Percentiles rank a stretch among this genome's conserved stretches.
Evolutionary conservation across 2,329 filamentous ascomycete species (phyloP).

Genomic region (Fusarium lyarnte): DNA sequence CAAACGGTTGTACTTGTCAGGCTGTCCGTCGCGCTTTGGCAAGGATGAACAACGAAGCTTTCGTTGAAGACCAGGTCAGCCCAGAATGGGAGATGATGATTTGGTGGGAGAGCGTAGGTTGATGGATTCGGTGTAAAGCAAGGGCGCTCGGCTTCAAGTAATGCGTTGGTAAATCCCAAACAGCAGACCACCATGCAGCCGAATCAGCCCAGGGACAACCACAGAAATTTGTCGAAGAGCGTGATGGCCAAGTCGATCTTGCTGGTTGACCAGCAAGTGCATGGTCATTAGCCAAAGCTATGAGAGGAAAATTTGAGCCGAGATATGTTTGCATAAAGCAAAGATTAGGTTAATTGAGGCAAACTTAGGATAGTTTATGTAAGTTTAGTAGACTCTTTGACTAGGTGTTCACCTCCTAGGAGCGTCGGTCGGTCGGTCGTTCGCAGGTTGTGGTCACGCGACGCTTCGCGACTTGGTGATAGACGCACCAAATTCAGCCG

Average conservation of each 20-base stretch:
- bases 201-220: too few relatives aligned
- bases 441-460: neutral
- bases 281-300: too few relatives aligned
- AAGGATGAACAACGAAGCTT: neutral
- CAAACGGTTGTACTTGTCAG: neutral
- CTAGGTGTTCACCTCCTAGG: rapidly evolving
- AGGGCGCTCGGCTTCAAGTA: too few relatives aligned
- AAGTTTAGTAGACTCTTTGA: rapidly evolving
- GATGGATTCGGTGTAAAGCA: too few relatives aligned
- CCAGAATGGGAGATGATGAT: neutral
- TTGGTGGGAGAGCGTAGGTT: neutral
- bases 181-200: too few relatives aligned
- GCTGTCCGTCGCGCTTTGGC: neutral
- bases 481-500: neutral
- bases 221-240: too few relatives aligned
- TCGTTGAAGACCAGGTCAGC: rapidly evolving
- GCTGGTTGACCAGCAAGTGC: too few relatives aligned
- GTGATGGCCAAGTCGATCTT: too few relatives aligned
- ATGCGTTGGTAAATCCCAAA: too few relatives aligned
- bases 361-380: neutral
- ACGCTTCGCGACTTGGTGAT: neutral
- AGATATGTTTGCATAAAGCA: neutral
- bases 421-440: rapidly evolving
- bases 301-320: too few relatives aligned
- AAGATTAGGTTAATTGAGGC: rapidly evolving